These are phyloP conservation scores for Aspergillus sp. DNA, from an alignment of 2,329 filamentous ascomycete species.

Conservation along the genomic window DNA sequence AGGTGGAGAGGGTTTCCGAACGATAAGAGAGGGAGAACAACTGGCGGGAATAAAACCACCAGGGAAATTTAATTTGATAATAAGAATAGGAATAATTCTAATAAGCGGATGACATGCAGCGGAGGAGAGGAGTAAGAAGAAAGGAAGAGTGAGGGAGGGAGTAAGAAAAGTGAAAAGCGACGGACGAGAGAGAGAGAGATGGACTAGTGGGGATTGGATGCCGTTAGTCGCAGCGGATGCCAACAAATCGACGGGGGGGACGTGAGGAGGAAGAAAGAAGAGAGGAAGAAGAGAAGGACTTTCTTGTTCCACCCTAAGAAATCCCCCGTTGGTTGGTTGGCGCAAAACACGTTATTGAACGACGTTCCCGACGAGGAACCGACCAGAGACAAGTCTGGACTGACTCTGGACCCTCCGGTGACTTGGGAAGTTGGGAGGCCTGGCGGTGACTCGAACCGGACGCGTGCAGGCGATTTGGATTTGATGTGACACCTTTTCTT, in stretches of 20 bases:
- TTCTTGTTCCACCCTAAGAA: neutral
- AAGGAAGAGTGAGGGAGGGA: neutral
- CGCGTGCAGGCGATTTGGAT: constrained; percentile 21
- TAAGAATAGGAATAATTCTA: neutral
- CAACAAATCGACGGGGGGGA: neutral
- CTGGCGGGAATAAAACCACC: constrained; percentile 9
- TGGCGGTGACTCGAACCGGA: constrained; percentile 31
- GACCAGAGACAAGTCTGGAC: no score
- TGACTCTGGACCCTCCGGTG: no score
- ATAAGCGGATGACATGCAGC: neutral
- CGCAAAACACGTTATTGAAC: neutral
- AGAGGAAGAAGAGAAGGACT: no score
- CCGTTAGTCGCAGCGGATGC: neutral
- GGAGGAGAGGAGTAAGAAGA: neutral
- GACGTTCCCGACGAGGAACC: neutral
- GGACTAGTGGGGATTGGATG: neutral
- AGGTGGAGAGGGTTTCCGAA: constrained; percentile 6
- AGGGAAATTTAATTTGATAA: constrained; percentile 1
- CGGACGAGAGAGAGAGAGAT: neutral
- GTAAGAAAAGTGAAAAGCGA: neutral
- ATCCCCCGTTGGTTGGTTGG: neutral
- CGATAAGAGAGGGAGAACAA: constrained; percentile 10
- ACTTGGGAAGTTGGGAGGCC: constrained; percentile 4
- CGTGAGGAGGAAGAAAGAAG: no score
- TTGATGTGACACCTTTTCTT: no score